phyloP scores from a whole-genome alignment of 108 stramenopile genomes.

The Parietichytrium sp. region DNA sequence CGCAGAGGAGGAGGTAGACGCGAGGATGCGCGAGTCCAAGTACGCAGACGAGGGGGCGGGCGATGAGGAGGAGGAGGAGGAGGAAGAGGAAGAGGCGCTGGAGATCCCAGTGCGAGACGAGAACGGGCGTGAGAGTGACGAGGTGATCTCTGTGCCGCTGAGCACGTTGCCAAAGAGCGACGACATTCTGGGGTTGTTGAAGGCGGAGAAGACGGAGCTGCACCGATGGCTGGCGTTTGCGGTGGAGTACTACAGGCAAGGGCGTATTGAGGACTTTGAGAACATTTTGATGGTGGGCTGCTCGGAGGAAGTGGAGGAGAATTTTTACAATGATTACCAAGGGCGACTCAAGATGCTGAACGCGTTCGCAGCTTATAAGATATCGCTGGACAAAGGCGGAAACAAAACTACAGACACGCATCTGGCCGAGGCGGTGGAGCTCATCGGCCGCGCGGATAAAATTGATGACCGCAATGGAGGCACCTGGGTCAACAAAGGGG shows the following conservation, averaged over 20 bases:
- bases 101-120: conserved; percentile 36
- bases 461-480: not conserved
- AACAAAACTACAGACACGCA: not conserved
- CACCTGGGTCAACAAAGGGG: not conserved
- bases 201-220: not conserved
- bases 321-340: not conserved
- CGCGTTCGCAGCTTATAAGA: conserved; percentile 24
- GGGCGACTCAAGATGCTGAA: conserved; percentile 16
- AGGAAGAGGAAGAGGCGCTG: not conserved
- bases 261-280: not conserved
- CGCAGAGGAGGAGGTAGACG: no score
- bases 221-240: conserved; percentile 27
- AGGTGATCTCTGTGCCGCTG: conserved; percentile 12
- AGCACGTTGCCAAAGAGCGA: not conserved
- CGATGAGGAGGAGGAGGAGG: conserved; percentile 10
- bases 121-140: conserved; percentile 2
- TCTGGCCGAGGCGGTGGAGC: not conserved
- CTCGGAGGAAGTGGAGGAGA: not conserved
- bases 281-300: not conserved
- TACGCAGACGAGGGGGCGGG: not conserved
- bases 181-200: not conserved
- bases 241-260: conserved; percentile 21
- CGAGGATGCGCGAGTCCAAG: not conserved
- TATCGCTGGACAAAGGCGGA: no score
- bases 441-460: not conserved